Base-by-base conservation (phyloP, 106 monocot genomes). In the Amphibolis antarctica region DNA sequence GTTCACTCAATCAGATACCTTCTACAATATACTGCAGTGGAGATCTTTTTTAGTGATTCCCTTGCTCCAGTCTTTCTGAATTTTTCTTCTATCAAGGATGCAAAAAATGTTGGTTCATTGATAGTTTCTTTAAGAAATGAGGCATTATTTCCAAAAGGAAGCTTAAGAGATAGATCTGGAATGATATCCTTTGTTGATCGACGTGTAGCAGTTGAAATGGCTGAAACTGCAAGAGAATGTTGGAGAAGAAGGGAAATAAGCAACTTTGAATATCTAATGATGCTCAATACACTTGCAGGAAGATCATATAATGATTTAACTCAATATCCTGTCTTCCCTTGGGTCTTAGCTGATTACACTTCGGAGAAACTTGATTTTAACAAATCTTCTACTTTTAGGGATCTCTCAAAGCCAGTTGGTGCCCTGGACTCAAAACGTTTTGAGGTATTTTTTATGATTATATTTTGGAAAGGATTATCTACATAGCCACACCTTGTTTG, bases 241-340 rank as follows among this genome's bases (percentile, higher is more conserved):
- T 98, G 98, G 98, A 91, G 76, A 83, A 80, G 87, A 79, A 86
- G 98, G 55, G 87, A 98, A 66, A 85, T 98, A 24, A 85, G 86
- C 68, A 98, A 98, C 71, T 98, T 98, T 75, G 91, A 98, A 71
- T 98, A 98, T 67, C 69, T 98, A 55, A 91, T 91, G 84, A 74
- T 70, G 64, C 84, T 98, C 60, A 98, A 98, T 71, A 98, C 98
- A 55, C 82, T 98, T 76, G 73, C 87, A 25, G 98, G 98, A 26
- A 76, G 98, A 79, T 91, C 98, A 11, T 98, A 98, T 73, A 98
- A 98, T 85, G 98, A 98, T 69, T 79, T 98, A 67, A 91, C 91
- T 59, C 98, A 98, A 53, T 98, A 98, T 75, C 98, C 91, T 69
- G 71, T 98, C 17, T 98, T 98, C 69, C 98, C 98, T 42, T 98